These are phyloP conservation scores for Pseudevernia furfuracea DNA, from an alignment of 495 filamentous ascomycete genomes.

Conservation along the genomic window DNA sequence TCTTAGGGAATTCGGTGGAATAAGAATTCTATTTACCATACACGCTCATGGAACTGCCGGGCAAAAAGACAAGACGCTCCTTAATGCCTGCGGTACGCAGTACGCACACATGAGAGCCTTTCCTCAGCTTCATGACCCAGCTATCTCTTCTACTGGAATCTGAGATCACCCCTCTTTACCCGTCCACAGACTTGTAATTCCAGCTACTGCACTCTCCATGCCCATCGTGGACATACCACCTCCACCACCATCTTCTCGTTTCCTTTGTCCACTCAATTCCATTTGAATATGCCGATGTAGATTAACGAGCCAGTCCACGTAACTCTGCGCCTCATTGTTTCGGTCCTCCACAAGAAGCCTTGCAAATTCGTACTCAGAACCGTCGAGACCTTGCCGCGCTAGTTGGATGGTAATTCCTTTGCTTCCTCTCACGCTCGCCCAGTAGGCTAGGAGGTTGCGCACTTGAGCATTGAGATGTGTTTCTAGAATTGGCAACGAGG, in stretches of 20 bases:
- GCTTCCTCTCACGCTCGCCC: constrained; percentile 69
- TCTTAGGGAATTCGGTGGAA: not conserved
- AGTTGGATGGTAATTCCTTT: constrained; percentile 87
- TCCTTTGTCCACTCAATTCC: constrained; percentile 73
- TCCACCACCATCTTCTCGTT: constrained; percentile 57
- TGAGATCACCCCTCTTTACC: constrained; percentile 10
- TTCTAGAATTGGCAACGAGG: constrained; percentile 64
- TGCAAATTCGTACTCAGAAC: constrained; percentile 95
- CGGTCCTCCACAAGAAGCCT: constrained; percentile 84
- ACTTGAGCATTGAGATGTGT: constrained; percentile 95
- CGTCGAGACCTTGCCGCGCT: constrained; percentile 87
- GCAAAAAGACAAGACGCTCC: not conserved
- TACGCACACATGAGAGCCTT: not conserved
- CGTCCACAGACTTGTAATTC: constrained; percentile 41
- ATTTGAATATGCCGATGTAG: constrained; percentile 86
- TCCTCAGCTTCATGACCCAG: not conserved
- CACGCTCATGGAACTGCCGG: not conserved
- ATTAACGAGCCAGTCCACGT: constrained; percentile 98
- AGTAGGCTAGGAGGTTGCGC: constrained; percentile 83
- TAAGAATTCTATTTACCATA: not conserved
- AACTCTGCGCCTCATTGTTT: constrained; percentile 94
- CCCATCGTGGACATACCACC: constrained; percentile 31
- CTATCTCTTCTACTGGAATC: not conserved
- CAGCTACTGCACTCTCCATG: constrained; percentile 45
- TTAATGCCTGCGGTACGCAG: not conserved